Evolutionary conservation across 331 rosid species (phyloP), one percentile per base, ranked within the genome.

Genomic region (Spiraea crenata): DNA sequence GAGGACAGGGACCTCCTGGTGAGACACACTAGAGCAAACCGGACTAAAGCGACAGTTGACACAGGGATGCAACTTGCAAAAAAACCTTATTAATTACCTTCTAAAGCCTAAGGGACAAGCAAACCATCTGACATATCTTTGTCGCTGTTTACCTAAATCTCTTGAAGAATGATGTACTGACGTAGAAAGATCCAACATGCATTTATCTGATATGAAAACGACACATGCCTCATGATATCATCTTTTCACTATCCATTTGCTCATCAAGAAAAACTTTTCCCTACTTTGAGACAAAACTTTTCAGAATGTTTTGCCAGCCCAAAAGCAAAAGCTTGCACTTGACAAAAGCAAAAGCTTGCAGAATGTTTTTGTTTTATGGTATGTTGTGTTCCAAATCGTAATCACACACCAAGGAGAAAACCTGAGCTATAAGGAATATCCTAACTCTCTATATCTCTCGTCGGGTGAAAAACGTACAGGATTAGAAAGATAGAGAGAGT

Each of bases 61-160:
- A n/a, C n/a, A n/a, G n/a, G n/a, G n/a, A n/a, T n/a, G n/a, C n/a
- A n/a, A n/a, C n/a, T n/a, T n/a, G n/a, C n/a, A n/a, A n/a, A n/a
- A n/a, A n/a, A n/a, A n/a, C n/a, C n/a, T n/a, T n/a, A n/a, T n/a
- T n/a, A 38, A 46, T 61, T 7, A 48, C 50, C 31, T 25, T 13
- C 17, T 14, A 3, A 54, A 69, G 49, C 46, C 34, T 38, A 31
- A 15, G 14, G 57, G 14, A 16, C 62, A 39, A 39, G 61, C 13
- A 34, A 57, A 56, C 6, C 17, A 71, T 45, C 5, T 16, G 25
- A 48, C 7, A 25, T 13, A 11, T 11, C 5, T 25, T 63, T 70
- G 65, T 70, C 56, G 10, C 56, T 44, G 11, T 70, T 57, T 70
- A 70, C 74, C 74, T 25, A 44, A 2, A 70, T 34, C 35, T 57